phyloP scores from a whole-genome alignment of 768 basidiomycete genomes.

The Leccinum disarticulatum region DNA sequence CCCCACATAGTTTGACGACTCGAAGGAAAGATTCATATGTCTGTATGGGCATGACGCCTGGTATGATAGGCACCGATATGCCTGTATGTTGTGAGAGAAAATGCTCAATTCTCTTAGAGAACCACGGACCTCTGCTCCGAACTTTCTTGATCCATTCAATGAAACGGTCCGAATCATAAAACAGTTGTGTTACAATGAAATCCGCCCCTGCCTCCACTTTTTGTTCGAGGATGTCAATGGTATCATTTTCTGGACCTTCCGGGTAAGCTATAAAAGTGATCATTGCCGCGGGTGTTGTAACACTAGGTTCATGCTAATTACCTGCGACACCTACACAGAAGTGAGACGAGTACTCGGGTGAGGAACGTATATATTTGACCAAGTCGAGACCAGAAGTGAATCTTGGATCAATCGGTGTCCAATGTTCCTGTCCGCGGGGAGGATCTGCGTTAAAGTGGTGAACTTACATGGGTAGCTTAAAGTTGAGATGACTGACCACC shows the following conservation, averaged over 20 bases:
- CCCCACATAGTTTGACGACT: constrained; percentile 85
- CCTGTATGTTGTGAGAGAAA: constrained; percentile 47
- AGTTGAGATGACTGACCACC: constrained; percentile 58
- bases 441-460: constrained; percentile 58
- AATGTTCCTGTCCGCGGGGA: constrained; percentile 90
- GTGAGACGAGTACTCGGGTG: constrained; percentile 71
- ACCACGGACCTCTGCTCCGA: constrained; percentile 60
- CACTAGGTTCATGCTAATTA: constrained; percentile 27
- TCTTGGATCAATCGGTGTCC: constrained; percentile 80
- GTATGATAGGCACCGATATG: constrained; percentile 86
- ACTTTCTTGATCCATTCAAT: constrained; percentile 74
- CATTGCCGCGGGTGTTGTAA: not conserved
- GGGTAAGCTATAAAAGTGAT: constrained; percentile 67
- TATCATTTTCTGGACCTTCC: constrained; percentile 70
- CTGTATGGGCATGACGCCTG: constrained; percentile 97
- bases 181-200: constrained; percentile 94
- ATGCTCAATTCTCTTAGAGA: not conserved
- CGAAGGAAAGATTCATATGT: constrained; percentile 93
- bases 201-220: constrained; percentile 96
- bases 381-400: constrained; percentile 87
- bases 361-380: constrained; percentile 83
- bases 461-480: not conserved
- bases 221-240: constrained; percentile 70
- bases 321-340: constrained; percentile 97
- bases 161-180: constrained; percentile 93